Conservation (phyloP, 371 early-diverging fungal genomes). For the Mucor ambiguus region DNA sequence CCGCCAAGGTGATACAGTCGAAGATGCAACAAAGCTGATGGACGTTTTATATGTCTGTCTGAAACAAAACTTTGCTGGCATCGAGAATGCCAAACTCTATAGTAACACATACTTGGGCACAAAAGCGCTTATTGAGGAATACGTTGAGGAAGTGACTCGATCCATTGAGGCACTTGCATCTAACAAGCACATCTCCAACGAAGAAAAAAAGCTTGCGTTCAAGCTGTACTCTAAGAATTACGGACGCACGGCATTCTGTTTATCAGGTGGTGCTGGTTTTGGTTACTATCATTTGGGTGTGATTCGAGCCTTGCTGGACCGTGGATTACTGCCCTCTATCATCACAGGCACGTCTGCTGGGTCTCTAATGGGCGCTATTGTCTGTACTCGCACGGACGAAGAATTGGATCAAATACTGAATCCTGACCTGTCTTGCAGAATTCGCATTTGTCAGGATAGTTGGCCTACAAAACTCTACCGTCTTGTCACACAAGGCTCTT, state of each 20-base stretch:
- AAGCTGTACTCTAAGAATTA: constrained; percentile 75
- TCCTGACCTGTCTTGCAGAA: constrained; percentile 59
- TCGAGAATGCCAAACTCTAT: constrained; percentile 79
- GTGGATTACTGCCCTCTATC: constrained; percentile 78
- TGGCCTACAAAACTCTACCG: constrained; percentile 35
- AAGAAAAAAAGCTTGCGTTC: constrained; percentile 75
- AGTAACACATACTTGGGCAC: constrained; percentile 79
- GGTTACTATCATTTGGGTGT: constrained; percentile 85
- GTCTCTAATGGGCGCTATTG: constrained; percentile 74
- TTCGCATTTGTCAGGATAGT: constrained; percentile 66
- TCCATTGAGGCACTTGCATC: constrained; percentile 68
- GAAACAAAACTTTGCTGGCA: constrained; percentile 81
- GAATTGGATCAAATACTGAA: constrained; percentile 72
- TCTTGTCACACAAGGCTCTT: constrained; percentile 46
- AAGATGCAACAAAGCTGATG: constrained; percentile 41
- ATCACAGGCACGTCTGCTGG: constrained; percentile 91
- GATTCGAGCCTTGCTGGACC: constrained; percentile 74
- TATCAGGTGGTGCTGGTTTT: constrained; percentile 90
- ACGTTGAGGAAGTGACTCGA: constrained; percentile 74
- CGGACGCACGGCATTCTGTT: constrained; percentile 87
- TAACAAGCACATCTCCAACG: constrained; percentile 43
- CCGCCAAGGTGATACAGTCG: constrained; percentile 31
- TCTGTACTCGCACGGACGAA: constrained; percentile 80
- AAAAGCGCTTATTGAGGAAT: constrained; percentile 76
- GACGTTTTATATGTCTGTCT: constrained; percentile 67